A percentile compares a stretch with the other conserved stretches of the same genome.
Conservation (phyloP, 1,284 basidiomycete genomes). For the Pseudozyma hubeiensis region DNA sequence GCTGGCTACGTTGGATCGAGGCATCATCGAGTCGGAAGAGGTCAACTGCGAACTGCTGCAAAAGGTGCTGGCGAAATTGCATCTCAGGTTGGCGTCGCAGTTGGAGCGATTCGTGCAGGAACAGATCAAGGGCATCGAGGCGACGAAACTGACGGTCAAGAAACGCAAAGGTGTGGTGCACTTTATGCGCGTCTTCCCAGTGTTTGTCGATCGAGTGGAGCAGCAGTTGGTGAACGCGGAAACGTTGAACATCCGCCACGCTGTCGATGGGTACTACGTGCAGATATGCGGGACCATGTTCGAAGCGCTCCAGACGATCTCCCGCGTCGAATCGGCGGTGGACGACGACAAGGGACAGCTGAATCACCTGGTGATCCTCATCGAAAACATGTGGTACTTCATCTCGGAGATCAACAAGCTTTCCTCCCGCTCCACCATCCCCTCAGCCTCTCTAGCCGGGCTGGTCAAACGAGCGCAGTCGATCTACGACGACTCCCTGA, state of each 20-base stretch:
- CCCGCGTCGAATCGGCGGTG: conserved; percentile 79
- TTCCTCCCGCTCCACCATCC: conserved; percentile 33
- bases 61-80: conserved; percentile 82
- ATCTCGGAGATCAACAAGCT: conserved; percentile 80
- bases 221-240: conserved; percentile 78
- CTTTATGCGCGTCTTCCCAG: conserved; percentile 91
- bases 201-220: conserved; percentile 86
- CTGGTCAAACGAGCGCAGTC: conserved; percentile 81
- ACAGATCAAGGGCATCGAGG: conserved; percentile 82
- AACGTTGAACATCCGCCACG: conserved; percentile 80
- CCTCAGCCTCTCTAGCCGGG: conserved; percentile 71
- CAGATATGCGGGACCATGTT: conserved; percentile 89
- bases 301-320: conserved; percentile 90
- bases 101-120: conserved; percentile 71
- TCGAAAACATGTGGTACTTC: conserved; percentile 97
- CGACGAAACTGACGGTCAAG: conserved; percentile 88
- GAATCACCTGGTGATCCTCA: conserved; percentile 94
- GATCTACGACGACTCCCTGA: conserved; percentile 88
- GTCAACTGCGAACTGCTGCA: conserved; percentile 80
- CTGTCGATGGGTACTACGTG: conserved; percentile 86
- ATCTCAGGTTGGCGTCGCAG: conserved; percentile 70
- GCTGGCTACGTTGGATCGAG: conserved; percentile 82
- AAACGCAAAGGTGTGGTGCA: conserved; percentile 92
- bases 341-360: conserved; percentile 87
- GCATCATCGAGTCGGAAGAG: conserved; percentile 81